A percentile compares a stretch with the other conserved stretches of the same genome.
Evolutionary conservation across 106 monocot species (phyloP).

Genomic region (Phalaenopsis aphrodite): DNA sequence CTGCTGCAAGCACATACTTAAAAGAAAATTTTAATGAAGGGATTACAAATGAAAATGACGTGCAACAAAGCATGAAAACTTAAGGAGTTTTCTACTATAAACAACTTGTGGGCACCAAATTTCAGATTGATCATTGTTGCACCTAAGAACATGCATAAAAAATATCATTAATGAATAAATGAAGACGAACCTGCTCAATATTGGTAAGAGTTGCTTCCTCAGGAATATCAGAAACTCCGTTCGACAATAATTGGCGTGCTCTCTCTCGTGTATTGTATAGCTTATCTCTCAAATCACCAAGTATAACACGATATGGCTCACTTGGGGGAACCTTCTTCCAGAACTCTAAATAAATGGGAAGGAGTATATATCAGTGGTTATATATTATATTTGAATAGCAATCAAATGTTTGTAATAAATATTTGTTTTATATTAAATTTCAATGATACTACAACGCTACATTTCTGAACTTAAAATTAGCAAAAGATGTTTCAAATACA

Average conservation of each 20-base stretch:
- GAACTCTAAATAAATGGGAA: conserved; percentile 26
- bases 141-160: neutral
- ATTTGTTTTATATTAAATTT: neutral
- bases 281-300: conserved; percentile 76
- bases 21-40: neutral
- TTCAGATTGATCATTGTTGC: neutral
- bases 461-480: no score
- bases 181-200: conserved; percentile 54
- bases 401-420: neutral
- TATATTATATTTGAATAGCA: neutral
- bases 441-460: neutral
- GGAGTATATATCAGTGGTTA: neutral
- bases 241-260: conserved; percentile 60
- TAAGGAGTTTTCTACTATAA: neutral
- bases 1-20: neutral
- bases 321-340: conserved; percentile 89
- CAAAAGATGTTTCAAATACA: no score
- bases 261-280: conserved; percentile 75
- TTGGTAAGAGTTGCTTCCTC: conserved; percentile 59
- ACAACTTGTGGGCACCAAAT: neutral
- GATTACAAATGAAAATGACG: neutral
- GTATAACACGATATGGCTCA: conserved; percentile 85
- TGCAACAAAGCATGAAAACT: neutral
- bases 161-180: neutral
- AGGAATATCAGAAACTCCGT: conserved; percentile 70